These are phyloP conservation scores for Quercus agrifolia DNA, from an alignment of 306 rosid species.

Conservation along the genomic window DNA sequence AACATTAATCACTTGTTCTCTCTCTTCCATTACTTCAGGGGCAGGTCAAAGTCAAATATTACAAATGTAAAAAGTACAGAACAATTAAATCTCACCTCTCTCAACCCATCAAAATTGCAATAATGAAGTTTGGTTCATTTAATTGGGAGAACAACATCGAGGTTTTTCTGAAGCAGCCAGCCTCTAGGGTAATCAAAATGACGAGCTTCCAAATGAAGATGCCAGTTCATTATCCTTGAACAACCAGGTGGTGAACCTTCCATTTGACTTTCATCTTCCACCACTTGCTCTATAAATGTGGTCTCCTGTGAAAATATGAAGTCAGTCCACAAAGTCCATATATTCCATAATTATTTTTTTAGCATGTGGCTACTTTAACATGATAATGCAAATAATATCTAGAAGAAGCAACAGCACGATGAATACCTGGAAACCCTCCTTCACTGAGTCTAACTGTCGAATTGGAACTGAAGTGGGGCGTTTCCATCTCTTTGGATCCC, in stretches of 20 bases:
- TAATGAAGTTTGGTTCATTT: conserved; percentile 35
- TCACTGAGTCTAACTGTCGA: conserved; percentile 80
- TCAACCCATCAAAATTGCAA: conserved; percentile 37
- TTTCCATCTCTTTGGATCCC: conserved; percentile 93
- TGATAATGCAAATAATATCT: conserved; percentile 3
- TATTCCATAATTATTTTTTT: not conserved
- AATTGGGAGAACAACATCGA: conserved; percentile 61
- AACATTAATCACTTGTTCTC: not conserved
- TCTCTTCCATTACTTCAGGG: not conserved
- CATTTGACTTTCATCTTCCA: conserved; percentile 95
- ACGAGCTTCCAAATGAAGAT: conserved; percentile 74
- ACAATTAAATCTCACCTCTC: conserved; percentile 57
- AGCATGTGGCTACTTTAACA: conserved; percentile 6
- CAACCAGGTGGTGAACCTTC: conserved; percentile 71
- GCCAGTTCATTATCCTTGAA: conserved; percentile 86
- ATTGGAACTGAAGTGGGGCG: conserved; percentile 64
- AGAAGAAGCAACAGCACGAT: conserved; percentile 15
- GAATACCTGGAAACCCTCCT: conserved; percentile 95
- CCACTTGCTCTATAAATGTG: conserved; percentile 80
- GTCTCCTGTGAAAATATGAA: conserved; percentile 65
- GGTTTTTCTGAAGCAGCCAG: conserved; percentile 80
- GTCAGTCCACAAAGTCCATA: conserved; percentile 17
- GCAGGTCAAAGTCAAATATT: not conserved
- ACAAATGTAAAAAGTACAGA: not conserved
- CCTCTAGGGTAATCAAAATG: conserved; percentile 64